Conservation (phyloP, 2,329 filamentous ascomycete genomes). For the Neophaeococcomyces aloes region DNA sequence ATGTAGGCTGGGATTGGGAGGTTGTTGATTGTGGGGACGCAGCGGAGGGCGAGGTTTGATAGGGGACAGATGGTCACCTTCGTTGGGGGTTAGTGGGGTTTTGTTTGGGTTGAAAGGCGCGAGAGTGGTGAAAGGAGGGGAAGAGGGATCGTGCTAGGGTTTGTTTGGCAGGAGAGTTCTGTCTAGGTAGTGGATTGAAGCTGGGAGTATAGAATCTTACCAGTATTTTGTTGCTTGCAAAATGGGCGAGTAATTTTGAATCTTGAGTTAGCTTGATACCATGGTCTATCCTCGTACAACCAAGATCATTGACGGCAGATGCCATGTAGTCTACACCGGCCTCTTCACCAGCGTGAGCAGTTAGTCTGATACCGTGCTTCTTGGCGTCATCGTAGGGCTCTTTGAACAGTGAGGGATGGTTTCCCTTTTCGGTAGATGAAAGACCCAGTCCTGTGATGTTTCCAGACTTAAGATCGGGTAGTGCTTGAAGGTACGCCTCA, state of each 20-base stretch:
- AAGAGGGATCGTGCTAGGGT: too few species aligned
- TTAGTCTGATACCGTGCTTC: slow-evolving; percentile 46
- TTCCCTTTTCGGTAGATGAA: slow-evolving; percentile 51
- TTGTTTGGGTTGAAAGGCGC: too few species aligned
- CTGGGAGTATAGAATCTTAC: too few species aligned
- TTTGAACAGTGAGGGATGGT: slow-evolving; percentile 49
- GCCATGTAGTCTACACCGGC: slow-evolving; percentile 57
- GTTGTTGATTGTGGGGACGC: slow-evolving; percentile 42
- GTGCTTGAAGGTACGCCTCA: slow-evolving; percentile 15
- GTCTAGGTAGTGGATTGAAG: too few species aligned
- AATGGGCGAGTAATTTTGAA: slow-evolving; percentile 44
- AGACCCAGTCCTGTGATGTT: slow-evolving; percentile 55
- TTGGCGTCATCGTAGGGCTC: slow-evolving; percentile 49
- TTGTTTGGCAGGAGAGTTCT: too few species aligned
- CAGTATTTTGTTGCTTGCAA: slow-evolving; percentile 49
- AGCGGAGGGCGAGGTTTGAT: slow-evolving; percentile 58
- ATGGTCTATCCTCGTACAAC: slow-evolving; percentile 61
- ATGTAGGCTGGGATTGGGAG: slow-evolving; percentile 55
- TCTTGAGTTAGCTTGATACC: slow-evolving; percentile 58
- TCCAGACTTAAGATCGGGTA: slow-evolving; percentile 37
- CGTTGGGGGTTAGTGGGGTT: too few species aligned
- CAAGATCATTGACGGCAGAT: slow-evolving; percentile 51
- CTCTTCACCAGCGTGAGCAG: slow-evolving; percentile 68
- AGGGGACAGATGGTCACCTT: slow-evolving; percentile 63
- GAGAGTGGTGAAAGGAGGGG: too few species aligned